Evolutionary conservation across 2,329 filamentous ascomycete genomes (phyloP).

Genomic region (Epichloe uncinata): DNA sequence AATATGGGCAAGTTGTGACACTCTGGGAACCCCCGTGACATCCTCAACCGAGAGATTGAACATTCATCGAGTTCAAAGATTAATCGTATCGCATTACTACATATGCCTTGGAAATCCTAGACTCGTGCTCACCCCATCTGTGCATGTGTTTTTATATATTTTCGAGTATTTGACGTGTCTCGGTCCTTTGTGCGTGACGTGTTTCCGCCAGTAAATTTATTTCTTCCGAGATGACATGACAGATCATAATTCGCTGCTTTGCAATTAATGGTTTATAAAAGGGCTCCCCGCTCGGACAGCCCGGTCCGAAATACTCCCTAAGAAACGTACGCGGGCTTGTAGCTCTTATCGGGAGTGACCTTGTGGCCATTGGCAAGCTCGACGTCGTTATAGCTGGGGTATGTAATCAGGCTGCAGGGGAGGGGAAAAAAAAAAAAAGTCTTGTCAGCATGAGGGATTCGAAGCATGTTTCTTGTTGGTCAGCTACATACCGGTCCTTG

Average conservation of each 20-base stretch:
- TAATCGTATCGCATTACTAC: too few species aligned
- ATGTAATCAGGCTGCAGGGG: constrained; percentile 27
- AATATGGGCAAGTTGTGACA: too few species aligned
- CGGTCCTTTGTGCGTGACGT: too few species aligned
- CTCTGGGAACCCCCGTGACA: too few species aligned
- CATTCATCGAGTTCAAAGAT: too few species aligned
- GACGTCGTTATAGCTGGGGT: constrained; percentile 38
- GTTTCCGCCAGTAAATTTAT: too few species aligned
- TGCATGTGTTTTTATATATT: too few species aligned
- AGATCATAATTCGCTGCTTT: not conserved
- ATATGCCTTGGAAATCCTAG: too few species aligned
- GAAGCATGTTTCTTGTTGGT: not conserved
- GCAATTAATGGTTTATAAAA: too few species aligned
- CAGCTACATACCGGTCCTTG: constrained; percentile 11
- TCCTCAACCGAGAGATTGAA: too few species aligned
- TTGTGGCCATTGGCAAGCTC: not conserved
- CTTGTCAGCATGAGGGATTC: not conserved
- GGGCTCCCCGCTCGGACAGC: not conserved
- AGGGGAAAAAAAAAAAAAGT: not conserved
- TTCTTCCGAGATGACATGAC: not conserved
- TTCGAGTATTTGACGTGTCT: too few species aligned
- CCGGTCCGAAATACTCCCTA: constrained; percentile 4
- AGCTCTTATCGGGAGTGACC: constrained; percentile 30
- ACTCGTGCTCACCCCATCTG: too few species aligned
- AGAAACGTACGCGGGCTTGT: constrained; percentile 16